These are phyloP conservation scores for Fusarium subglutinans DNA, from an alignment of 2,329 filamentous ascomycete species.

Conservation along the genomic window DNA sequence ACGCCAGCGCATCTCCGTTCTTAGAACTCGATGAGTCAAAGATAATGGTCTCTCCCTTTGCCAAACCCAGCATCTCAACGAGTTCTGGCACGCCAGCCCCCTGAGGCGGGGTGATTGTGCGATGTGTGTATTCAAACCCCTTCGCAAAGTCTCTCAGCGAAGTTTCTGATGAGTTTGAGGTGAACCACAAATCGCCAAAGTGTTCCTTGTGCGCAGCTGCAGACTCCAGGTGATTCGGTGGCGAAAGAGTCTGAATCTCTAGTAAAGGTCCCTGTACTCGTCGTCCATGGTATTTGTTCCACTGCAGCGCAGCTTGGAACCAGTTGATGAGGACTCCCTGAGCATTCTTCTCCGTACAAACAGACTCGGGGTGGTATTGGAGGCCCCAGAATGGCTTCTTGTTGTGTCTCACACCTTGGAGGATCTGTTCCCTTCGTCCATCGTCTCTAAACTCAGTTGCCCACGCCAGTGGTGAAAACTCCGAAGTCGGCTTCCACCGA, in stretches of 20 bases:
- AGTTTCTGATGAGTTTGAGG: background rate
- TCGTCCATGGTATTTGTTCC: conserved; percentile 58
- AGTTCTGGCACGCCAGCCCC: conserved; percentile 63
- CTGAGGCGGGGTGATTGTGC: conserved; percentile 54
- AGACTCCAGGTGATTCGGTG: conserved; percentile 38
- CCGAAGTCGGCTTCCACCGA: conserved; percentile 55
- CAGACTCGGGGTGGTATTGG: conserved; percentile 91
- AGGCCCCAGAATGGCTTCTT: conserved; percentile 82
- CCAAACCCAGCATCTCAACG: conserved; percentile 59
- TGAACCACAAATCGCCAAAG: conserved; percentile 22
- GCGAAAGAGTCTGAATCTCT: conserved; percentile 39
- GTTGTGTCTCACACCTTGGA: conserved; percentile 81
- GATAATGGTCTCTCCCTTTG: conserved; percentile 60
- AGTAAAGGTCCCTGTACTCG: conserved; percentile 18
- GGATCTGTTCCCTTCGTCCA: conserved; percentile 58
- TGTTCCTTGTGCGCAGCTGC: conserved; percentile 26
- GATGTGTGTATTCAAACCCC: conserved; percentile 49
- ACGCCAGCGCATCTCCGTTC: conserved; percentile 54
- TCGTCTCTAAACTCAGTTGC: conserved; percentile 56
- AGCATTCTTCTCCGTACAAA: conserved; percentile 78
- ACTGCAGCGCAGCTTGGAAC: conserved; percentile 72
- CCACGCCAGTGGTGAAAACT: conserved; percentile 71
- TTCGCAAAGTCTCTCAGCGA: conserved; percentile 26
- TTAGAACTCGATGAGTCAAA: conserved; percentile 68
- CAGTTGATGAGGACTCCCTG: conserved; percentile 75